Evolutionary conservation across 2,329 filamentous ascomycete genomes (phyloP).

Genomic region (Trichoderma sp.): DNA sequence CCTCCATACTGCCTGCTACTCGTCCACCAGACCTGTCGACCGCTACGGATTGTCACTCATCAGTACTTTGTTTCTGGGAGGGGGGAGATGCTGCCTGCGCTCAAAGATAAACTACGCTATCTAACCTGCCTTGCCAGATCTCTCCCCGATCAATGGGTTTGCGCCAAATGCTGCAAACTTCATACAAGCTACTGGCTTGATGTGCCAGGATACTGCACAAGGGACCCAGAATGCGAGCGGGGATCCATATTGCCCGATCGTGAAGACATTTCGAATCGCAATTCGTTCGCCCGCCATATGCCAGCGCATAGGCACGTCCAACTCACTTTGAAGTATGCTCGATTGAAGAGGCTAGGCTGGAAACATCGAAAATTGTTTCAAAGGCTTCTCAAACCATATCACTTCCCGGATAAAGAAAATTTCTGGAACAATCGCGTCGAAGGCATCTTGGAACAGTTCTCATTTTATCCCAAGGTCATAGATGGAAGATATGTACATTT

Average conservation of each 20-base stretch:
- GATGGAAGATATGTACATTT: conserved; percentile 14
- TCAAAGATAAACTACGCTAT: neutral
- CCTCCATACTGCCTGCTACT: neutral
- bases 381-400: neutral
- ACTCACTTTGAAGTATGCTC: conserved; percentile 13
- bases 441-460: neutral
- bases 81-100: neutral
- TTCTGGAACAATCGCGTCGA: neutral
- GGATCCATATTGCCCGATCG: neutral
- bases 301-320: conserved; percentile 4
- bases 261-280: neutral
- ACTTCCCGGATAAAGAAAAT: neutral
- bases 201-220: neutral
- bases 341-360: neutral
- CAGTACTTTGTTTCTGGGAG: neutral
- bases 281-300: neutral
- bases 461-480: conserved; percentile 2
- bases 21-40: neutral
- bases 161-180: neutral
- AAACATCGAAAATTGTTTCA: neutral
- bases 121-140: neutral
- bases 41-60: neutral
- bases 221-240: neutral
- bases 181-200: neutral
- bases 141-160: conserved; percentile 16